These are phyloP conservation scores for Calocybe cyanea DNA, from an alignment of 768 basidiomycete species.

Conservation along the genomic window DNA sequence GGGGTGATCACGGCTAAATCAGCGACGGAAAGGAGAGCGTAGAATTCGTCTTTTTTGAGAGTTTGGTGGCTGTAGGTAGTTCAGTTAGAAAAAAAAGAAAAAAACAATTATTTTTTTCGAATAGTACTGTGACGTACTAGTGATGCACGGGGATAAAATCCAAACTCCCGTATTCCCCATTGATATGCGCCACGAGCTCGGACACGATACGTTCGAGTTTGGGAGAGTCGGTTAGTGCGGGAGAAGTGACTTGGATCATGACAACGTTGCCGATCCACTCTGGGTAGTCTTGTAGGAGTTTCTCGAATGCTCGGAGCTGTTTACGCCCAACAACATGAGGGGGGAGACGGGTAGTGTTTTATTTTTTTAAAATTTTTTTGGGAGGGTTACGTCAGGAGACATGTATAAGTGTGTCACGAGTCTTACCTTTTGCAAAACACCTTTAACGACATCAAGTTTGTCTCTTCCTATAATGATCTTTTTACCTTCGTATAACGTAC, in stretches of 20 bases:
- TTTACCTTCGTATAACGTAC: conserved; percentile 87
- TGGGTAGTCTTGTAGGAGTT: conserved; percentile 89
- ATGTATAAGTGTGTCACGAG: not conserved
- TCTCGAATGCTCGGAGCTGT: conserved; percentile 92
- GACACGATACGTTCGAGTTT: conserved; percentile 93
- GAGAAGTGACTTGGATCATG: conserved; percentile 90
- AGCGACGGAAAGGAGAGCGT: conserved; percentile 88
- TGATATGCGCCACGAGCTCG: conserved; percentile 92
- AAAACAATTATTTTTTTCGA: no score
- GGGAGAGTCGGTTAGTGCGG: conserved; percentile 86
- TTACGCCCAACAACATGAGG: not conserved
- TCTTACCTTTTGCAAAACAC: conserved; percentile 87
- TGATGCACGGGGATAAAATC: conserved; percentile 98
- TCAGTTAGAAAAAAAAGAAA: not conserved
- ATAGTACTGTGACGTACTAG: conserved; percentile 72
- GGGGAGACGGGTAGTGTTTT: not conserved
- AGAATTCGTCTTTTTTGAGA: conserved; percentile 97
- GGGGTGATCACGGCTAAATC: conserved; percentile 95
- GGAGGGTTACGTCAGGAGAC: not conserved
- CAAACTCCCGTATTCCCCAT: conserved; percentile 90
- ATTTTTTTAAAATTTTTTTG: no score
- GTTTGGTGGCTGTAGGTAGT: conserved; percentile 82
- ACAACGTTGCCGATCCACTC: conserved; percentile 92
- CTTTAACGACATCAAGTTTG: conserved; percentile 98
- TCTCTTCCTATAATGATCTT: conserved; percentile 98